phyloP scores from a whole-genome alignment of 192 early-diverging fungal species.

The Pilobolus umbonatus region DNA sequence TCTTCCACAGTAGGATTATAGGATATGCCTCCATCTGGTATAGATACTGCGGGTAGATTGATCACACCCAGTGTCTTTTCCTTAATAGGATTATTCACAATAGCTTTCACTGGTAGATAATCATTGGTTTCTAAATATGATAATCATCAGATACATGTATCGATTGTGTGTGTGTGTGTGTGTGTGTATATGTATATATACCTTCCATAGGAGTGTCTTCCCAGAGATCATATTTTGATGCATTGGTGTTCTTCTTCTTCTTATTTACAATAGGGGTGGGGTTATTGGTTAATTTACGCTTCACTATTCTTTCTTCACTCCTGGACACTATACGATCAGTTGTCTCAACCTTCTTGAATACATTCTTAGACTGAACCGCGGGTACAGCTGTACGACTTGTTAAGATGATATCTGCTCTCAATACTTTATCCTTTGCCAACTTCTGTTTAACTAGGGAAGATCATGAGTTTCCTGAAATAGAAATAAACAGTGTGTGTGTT shows the following conservation, averaged over 20 bases:
- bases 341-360: background rate
- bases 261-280: slow-evolving; percentile 21
- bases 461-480: background rate
- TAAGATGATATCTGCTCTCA: slow-evolving; percentile 85
- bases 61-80: slow-evolving; percentile 42
- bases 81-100: slow-evolving; percentile 40
- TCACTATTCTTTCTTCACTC: slow-evolving; percentile 27
- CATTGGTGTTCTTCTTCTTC: slow-evolving; percentile 21
- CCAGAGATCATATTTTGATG: slow-evolving; percentile 62
- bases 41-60: slow-evolving; percentile 57
- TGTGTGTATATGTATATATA: background rate
- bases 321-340: slow-evolving; percentile 35
- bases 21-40: slow-evolving; percentile 81
- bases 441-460: slow-evolving; percentile 22
- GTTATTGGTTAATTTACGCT: slow-evolving; percentile 27
- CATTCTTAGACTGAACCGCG: slow-evolving; percentile 29
- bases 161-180: background rate
- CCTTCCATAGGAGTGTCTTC: slow-evolving; percentile 20
- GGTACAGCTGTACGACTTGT: slow-evolving; percentile 63
- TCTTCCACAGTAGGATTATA: slow-evolving; percentile 84
- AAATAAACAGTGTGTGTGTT: background rate
- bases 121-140: no score
- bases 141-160: no score
- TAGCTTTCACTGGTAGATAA: background rate
- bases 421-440: slow-evolving; percentile 46